Evolutionary conservation across 768 basidiomycete genomes (phyloP).

Genomic region (Trametopsis cervina): DNA sequence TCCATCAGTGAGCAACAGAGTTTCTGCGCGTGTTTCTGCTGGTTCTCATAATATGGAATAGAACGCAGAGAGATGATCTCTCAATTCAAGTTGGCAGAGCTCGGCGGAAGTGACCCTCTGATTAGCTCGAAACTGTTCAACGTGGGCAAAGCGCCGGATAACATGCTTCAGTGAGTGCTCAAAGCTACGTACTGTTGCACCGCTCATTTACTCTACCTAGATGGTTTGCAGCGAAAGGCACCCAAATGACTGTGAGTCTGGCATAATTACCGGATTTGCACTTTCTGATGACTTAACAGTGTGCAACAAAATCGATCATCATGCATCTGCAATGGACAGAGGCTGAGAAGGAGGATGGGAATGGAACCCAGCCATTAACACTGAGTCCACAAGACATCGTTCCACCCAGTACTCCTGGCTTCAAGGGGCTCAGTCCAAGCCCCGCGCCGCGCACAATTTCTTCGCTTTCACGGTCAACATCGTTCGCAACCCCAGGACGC

Average conservation of each 20-base stretch:
- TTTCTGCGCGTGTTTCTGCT: slow-evolving; percentile 7
- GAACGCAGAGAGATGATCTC: slow-evolving; percentile 83
- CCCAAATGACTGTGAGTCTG: slow-evolving; percentile 75
- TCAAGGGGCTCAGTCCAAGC: slow-evolving; percentile 19
- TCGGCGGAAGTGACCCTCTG: slow-evolving; percentile 62
- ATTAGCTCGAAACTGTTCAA: slow-evolving; percentile 63
- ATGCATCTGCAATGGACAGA: slow-evolving; percentile 85
- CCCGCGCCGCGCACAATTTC: slow-evolving; percentile 37
- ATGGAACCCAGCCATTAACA: slow-evolving; percentile 9
- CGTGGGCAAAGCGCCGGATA: slow-evolving; percentile 76
- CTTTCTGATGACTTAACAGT: slow-evolving; percentile 35
- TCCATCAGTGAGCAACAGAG: slow-evolving; percentile 88
- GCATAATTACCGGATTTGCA: not conserved
- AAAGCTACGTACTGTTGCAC: slow-evolving; percentile 5
- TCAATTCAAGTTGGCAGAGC: slow-evolving; percentile 80
- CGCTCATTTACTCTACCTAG: slow-evolving; percentile 24
- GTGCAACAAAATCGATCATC: slow-evolving; percentile 83
- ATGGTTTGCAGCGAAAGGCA: slow-evolving; percentile 89
- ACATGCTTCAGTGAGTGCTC: slow-evolving; percentile 70
- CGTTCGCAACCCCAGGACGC: slow-evolving; percentile 40
- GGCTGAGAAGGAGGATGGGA: slow-evolving; percentile 30
- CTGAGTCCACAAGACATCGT: slow-evolving; percentile 12
- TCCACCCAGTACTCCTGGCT: slow-evolving; percentile 16
- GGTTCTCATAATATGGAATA: slow-evolving; percentile 16
- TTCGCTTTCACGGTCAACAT: slow-evolving; percentile 47